Evolutionary conservation across 2,329 filamentous ascomycete species (phyloP).

Genomic region (Tolypocladium cylindrosporum): DNA sequence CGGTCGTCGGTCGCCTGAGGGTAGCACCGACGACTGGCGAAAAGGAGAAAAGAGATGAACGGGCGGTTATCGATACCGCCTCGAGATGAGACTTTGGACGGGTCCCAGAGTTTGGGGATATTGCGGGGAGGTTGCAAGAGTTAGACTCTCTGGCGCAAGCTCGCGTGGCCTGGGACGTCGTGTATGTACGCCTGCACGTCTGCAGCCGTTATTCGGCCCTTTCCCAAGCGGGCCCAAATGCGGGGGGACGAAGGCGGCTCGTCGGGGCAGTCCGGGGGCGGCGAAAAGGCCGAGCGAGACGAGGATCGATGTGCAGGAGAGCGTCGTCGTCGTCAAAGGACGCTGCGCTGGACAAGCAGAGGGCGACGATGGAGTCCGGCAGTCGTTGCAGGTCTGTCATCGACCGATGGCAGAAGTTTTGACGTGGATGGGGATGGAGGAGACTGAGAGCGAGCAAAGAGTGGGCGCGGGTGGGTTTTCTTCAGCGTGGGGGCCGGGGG

Average conservation of each 20-base stretch:
- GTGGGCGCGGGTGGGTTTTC: slow-evolving; percentile 2
- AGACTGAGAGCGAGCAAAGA: not conserved
- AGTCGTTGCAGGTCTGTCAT: not conserved
- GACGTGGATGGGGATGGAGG: not conserved
- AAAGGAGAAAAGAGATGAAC: not conserved
- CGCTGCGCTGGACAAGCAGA: not conserved
- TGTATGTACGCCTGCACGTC: slow-evolving; percentile 12
- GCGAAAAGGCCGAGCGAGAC: not conserved
- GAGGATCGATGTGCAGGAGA: not conserved
- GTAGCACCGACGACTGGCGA: not conserved
- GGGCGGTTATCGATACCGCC: slow-evolving; percentile 4
- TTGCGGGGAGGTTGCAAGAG: slow-evolving; percentile 15
- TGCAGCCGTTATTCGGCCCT: slow-evolving; percentile 27
- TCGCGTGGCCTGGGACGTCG: slow-evolving; percentile 9
- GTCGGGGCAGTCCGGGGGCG: slow-evolving; percentile 6
- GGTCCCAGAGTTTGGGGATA: slow-evolving; percentile 7
- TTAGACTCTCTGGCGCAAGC: not conserved
- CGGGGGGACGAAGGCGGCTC: slow-evolving; percentile 11
- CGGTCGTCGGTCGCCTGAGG: not conserved
- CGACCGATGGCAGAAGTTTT: not conserved
- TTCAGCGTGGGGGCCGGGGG: slow-evolving; percentile 1
- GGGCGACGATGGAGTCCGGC: not conserved
- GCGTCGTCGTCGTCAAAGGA: not conserved
- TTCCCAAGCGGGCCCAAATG: slow-evolving; percentile 22
- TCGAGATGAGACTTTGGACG: not conserved